Base-by-base conservation (phyloP, 352 stramenopile species). In the Phytophthora sojae region DNA sequence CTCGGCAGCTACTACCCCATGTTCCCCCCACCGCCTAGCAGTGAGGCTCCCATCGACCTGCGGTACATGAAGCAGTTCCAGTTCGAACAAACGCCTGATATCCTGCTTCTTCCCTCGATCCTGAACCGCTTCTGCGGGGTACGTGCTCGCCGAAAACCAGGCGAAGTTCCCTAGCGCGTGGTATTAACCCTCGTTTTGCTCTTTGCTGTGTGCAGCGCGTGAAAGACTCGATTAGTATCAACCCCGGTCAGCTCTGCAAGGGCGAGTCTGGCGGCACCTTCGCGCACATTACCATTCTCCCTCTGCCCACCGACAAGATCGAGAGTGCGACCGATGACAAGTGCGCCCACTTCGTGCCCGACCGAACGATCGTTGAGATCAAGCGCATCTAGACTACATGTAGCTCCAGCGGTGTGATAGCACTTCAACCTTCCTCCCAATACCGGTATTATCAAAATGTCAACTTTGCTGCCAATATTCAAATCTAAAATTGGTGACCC, bases 51-150 rank as follows among this genome's bases (percentile, higher is more conserved):
- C 47, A 86, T 99, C 56, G 97, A 99, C 73, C 72, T 99, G 47
- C 85, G 91, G 23, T 95, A 98, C 67, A 91, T 96, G 71, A 87
- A 96, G 42, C 78, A 98, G 59, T 98, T 94, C 67, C 79, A 93
- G 66, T 95, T 99, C 55, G 89, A 96, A 26, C 78, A 93, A 44
- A 97, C 88, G 1, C 97, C 97, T 0, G 97, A 99, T 78, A 80
- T 99, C 21, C 75, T 99, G 39, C 79, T 99, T 56, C 72, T 99
- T 19, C 97, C 97, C 29, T 99, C 96, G 4, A 98, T 97, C 60
- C 81, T 99, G 35, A 95, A 94, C 57, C 89, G 88, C 4, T 96
- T 96, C 69, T 94, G 85, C 78, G 89, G 89, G 45, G 89, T 96
- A 85, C 63, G 87, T 89, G 44, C 26, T 0, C 26, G 0, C 5